A percentile compares a stretch with the other conserved stretches of the same genome.
phyloP scores from a whole-genome alignment of 140 eudicot genomes.

The Cichorium intybus region DNA sequence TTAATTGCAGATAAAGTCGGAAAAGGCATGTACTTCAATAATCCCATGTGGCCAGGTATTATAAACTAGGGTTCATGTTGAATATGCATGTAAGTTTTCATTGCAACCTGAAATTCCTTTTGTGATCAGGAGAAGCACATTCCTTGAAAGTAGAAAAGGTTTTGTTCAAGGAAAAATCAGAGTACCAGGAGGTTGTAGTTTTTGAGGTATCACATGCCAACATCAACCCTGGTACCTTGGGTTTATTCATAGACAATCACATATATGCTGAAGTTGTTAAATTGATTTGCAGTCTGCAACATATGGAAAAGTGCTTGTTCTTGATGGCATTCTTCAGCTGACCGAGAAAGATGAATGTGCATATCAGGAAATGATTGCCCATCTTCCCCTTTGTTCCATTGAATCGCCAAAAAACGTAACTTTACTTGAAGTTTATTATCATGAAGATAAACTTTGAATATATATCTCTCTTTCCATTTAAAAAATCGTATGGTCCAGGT shows the following conservation, averaged over 20 bases:
- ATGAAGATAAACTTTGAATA: too few species aligned
- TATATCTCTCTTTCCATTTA: too few species aligned
- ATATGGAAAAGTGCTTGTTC: slow-evolving; percentile 85
- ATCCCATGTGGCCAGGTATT: slow-evolving; percentile 96
- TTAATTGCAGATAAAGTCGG: slow-evolving; percentile 40
- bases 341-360: slow-evolving; percentile 95
- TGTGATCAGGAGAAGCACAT: slow-evolving; percentile 79
- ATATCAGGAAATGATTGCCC: slow-evolving; percentile 93
- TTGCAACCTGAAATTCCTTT: not conserved
- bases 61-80: not conserved
- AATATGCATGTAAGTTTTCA: too few species aligned
- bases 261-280: not conserved
- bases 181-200: slow-evolving; percentile 85
- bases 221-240: too few species aligned
- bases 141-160: slow-evolving; percentile 74
- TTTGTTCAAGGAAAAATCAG: slow-evolving; percentile 69
- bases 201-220: slow-evolving; percentile 56
- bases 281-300: slow-evolving; percentile 59
- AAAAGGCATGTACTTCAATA: slow-evolving; percentile 65
- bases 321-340: slow-evolving; percentile 93
- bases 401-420: slow-evolving; percentile 78
- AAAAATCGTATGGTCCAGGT: slow-evolving; percentile 42
- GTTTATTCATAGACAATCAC: not conserved
- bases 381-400: slow-evolving; percentile 95
- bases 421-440: not conserved